Conservation (phyloP, 1,284 basidiomycete genomes). For the Cystobasidiaceae sp. region DNA sequence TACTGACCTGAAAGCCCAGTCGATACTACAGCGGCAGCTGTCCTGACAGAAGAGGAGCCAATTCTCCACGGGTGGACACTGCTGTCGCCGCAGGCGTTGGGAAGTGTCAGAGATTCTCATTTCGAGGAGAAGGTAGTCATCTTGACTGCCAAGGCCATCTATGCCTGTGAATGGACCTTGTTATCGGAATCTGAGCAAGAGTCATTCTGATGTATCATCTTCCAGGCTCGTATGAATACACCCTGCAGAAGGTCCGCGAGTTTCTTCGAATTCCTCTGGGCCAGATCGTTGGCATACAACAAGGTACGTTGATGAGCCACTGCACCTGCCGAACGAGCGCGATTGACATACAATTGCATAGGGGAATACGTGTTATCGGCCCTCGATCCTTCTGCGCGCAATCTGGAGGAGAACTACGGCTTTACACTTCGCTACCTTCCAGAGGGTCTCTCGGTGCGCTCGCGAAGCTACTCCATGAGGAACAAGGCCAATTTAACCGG, state of each 20-base stretch:
- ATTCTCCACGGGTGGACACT: constrained; percentile 85
- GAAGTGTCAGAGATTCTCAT: constrained; percentile 61
- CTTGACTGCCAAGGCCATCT: constrained; percentile 48
- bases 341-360: constrained; percentile 42
- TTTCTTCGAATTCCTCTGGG: constrained; percentile 67
- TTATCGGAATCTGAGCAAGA: not conserved
- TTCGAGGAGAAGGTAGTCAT: constrained; percentile 91
- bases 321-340: not conserved
- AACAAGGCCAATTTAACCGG: constrained; percentile 51
- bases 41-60: constrained; percentile 73
- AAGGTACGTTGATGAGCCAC: constrained; percentile 57
- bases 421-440: constrained; percentile 69
- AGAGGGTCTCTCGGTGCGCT: constrained; percentile 60
- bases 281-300: constrained; percentile 73
- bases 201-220: not conserved
- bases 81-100: constrained; percentile 73
- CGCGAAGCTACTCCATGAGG: constrained; percentile 74
- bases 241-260: constrained; percentile 54
- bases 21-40: constrained; percentile 73
- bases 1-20: constrained; percentile 51
- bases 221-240: constrained; percentile 38
- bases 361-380: constrained; percentile 86
- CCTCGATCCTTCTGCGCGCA: constrained; percentile 79
- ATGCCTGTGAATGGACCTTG: constrained; percentile 21
- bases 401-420: constrained; percentile 77